Conservation (phyloP, 148 eudicot genomes). For the Polygonum aviculare region DNA sequence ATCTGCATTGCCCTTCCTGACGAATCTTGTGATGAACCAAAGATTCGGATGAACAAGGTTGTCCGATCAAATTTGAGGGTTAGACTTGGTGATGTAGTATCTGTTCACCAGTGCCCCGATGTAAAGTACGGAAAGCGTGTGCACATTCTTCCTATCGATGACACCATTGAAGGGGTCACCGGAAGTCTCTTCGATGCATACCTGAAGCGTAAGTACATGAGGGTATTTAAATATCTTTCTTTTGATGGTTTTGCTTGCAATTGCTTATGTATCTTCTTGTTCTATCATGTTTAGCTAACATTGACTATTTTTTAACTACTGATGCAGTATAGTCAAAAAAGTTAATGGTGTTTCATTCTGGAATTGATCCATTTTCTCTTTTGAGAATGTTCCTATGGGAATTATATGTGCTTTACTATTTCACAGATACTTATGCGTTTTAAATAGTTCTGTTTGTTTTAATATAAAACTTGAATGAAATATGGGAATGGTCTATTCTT, state of each 20-base stretch:
- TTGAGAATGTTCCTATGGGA: background rate
- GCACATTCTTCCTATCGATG: slow-evolving; percentile 85
- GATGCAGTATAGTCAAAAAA: background rate
- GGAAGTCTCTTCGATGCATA: slow-evolving; percentile 81
- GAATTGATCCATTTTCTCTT: background rate
- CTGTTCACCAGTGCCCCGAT: slow-evolving; percentile 84
- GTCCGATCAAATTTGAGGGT: slow-evolving; percentile 75
- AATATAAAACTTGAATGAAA: background rate
- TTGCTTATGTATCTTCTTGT: background rate
- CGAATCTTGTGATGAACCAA: slow-evolving; percentile 75
- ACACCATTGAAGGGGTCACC: slow-evolving; percentile 76
- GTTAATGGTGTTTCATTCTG: background rate
- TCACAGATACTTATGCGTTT: too few species aligned
- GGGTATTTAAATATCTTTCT: background rate
- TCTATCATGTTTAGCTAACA: background rate
- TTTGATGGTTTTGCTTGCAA: background rate
- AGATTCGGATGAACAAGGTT: slow-evolving; percentile 81
- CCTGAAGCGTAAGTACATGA: slow-evolving; percentile 63
- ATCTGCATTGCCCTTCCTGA: slow-evolving; percentile 89
- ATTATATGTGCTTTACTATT: too few species aligned
- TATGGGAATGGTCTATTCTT: background rate
- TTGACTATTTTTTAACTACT: background rate
- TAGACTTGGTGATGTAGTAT: slow-evolving; percentile 79
- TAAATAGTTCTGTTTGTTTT: background rate
- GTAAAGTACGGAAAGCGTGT: slow-evolving; percentile 86